phyloP scores from a whole-genome alignment of 306 rosid species.

The Sesbania bispinosa region DNA sequence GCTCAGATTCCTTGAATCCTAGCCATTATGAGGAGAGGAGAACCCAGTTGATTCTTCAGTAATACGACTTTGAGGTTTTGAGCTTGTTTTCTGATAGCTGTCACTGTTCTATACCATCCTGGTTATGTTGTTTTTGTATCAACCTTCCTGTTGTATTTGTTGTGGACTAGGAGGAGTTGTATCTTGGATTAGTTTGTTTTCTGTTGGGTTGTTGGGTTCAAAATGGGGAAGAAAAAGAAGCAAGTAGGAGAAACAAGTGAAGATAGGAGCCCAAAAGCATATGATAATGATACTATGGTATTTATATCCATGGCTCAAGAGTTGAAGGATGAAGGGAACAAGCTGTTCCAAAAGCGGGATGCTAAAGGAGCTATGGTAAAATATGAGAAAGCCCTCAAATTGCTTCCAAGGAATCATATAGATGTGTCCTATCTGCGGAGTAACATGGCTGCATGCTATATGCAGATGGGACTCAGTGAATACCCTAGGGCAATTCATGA shows the following conservation, averaged over 20 bases:
- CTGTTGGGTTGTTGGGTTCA: slow-evolving; percentile 33
- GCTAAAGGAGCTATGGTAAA: slow-evolving; percentile 70
- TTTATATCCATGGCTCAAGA: slow-evolving; percentile 66
- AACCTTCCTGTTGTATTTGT: not conserved
- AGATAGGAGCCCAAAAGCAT: slow-evolving; percentile 34
- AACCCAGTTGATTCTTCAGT: slow-evolving; percentile 21
- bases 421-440: slow-evolving; percentile 85
- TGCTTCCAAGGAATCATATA: slow-evolving; percentile 74
- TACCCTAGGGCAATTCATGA: slow-evolving; percentile 86
- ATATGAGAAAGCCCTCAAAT: slow-evolving; percentile 77
- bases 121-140: not conserved
- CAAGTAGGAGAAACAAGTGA: slow-evolving; percentile 46
- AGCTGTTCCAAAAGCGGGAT: slow-evolving; percentile 76
- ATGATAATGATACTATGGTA: slow-evolving; percentile 55
- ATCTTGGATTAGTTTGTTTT: slow-evolving; percentile 16
- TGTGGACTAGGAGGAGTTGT: slow-evolving; percentile 25
- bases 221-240: slow-evolving; percentile 80
- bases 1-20: not conserved
- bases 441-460: slow-evolving; percentile 87
- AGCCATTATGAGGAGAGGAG: slow-evolving; percentile 2
- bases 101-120: not conserved
- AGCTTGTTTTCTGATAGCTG: slow-evolving; percentile 16
- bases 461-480: slow-evolving; percentile 88
- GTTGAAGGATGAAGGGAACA: slow-evolving; percentile 89
- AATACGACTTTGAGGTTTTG: slow-evolving; percentile 20